Evolutionary conservation across 495 filamentous ascomycete species (phyloP), one percentile per base, ranked within the genome.

Genomic region (Thermochaetoides thermophila): DNA sequence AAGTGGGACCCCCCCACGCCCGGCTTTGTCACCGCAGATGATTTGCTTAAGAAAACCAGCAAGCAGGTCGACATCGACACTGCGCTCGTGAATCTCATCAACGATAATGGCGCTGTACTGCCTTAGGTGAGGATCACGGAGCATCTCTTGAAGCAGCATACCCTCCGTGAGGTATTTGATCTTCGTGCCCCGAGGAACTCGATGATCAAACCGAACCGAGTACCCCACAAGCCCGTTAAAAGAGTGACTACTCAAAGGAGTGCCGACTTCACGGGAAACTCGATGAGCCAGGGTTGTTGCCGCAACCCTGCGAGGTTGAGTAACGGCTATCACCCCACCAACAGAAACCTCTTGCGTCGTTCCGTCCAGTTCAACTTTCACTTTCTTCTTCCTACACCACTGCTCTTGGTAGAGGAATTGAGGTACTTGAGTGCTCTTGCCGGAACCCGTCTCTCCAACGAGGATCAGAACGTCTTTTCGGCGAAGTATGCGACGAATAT

Each of bases 91-190:
- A 3, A 96, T 84, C 49, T 99, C 91, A 59, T 99, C 91, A 7
- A 99, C 81, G 30, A 96, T 67, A 3, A 99, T 68, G 1, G 78
- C 83, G 40, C 82, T 87, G 50, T 99, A 99, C 45, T 79, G 71
- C 18, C 64, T 70, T 43, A 99, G 59, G 52, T 73, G 63, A 2
- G 87, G 84, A 53, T 96, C 91, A 34, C 77, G 68, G 27, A 96
- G 56, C 62, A 96, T 76, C 53, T 99, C 91, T 56, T 95, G 86
- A 10, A 99, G 63, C 28, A 99, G 62, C 81, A 93, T 96, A 34
- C 91, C 91, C 53, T 99, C 91, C 0, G 91, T 99, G 41, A 99
- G 60, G 46, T 81, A 99, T 50, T 96, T 96, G 52, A 99, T 78
- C 38, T 64, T 69, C 1, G 83, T 82, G 5, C 63, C 68, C 28